Base-by-base conservation (phyloP, 2,329 filamentous ascomycete species). In the Plenodomus lindquistii region DNA sequence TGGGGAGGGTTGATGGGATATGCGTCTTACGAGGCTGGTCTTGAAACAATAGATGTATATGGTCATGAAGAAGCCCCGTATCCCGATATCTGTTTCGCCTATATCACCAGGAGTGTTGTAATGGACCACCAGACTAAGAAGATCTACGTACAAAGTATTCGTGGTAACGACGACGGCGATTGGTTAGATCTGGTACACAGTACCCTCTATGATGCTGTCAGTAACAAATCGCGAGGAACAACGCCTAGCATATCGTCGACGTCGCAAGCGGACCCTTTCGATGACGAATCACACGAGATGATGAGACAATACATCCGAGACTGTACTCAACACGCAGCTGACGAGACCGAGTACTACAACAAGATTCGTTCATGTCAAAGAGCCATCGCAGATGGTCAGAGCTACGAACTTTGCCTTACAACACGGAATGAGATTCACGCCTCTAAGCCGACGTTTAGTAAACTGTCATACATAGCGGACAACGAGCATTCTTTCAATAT, bases 391-490 rank as follows among this genome's bases (percentile, higher is more conserved):
- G 85, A 86, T 0, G 91, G 91, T 13, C 85, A 92, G 54, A 91
- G 89, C 0, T 96, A 96, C 69, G 91, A 96, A 67, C 80, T 96
- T 6, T 95, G 90, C 59, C 80, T 95, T 7, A 95, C 90, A 0
- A 85, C 85, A 40, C 85, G 90, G 68, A 91, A 88, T 10, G 80
- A 78, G 29, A 82, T 94, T 57, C 79, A 48, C 18, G 62, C 67
- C 18, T 60, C 47, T 11, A 57, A 50, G 22, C 60, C 66, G 19
- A 48, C 51, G 6, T 50, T 57, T 17, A 64, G 64, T 45, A 55
- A 50, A 18, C 57, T 62, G 3, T 63, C 59, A 67, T 17, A 74
- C 58, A 35, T 68, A 54, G 55, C 67, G 35, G 57, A 39, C 66
- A 72, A 57, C 49, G 61, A 62, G 24, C 61, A 67, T 11, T 75